phyloP scores from a whole-genome alignment of 2,329 filamentous ascomycete species.

The Claviceps capensis region DNA sequence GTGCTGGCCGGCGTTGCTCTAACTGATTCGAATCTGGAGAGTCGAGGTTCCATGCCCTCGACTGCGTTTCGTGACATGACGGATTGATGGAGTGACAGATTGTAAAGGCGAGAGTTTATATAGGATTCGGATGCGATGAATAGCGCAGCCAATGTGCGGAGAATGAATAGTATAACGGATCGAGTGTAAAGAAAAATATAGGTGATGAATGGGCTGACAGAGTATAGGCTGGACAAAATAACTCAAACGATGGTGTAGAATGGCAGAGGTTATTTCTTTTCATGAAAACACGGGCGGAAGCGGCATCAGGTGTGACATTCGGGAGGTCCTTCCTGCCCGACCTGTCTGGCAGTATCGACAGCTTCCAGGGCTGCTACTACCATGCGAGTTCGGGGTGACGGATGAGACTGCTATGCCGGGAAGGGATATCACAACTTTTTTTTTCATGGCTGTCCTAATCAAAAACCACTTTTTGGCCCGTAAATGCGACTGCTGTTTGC shows the following conservation, averaged over 20 bases:
- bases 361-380: neutral
- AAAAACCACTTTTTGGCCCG: slow-evolving; percentile 13
- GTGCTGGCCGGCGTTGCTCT: neutral
- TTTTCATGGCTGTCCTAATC: slow-evolving; percentile 7
- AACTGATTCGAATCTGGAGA: neutral
- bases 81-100: neutral
- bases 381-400: neutral
- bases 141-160: neutral
- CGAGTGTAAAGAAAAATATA: neutral
- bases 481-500: slow-evolving; percentile 9
- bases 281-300: neutral
- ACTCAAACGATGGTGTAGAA: neutral
- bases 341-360: neutral
- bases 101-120: neutral
- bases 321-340: neutral
- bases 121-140: neutral
- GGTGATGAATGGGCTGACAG: neutral
- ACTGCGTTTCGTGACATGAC: neutral
- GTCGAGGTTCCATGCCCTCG: neutral
- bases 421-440: neutral
- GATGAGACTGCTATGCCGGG: neutral
- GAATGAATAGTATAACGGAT: neutral
- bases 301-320: neutral
- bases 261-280: no score
- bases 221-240: neutral